Conservation (phyloP, 345 rosid species). For the Adansonia digitata region DNA sequence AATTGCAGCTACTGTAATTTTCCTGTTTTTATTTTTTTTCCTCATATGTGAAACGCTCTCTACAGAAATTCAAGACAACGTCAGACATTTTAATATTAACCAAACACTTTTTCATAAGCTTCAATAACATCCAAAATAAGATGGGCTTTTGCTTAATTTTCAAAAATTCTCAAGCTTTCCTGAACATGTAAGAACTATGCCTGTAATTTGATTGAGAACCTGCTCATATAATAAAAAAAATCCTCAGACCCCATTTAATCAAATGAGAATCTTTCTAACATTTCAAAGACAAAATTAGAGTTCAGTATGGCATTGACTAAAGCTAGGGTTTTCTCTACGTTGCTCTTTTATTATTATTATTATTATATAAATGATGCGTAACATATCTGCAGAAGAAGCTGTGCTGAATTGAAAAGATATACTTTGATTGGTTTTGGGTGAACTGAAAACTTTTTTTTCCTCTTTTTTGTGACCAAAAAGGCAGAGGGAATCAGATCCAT, state of each 20-base stretch:
- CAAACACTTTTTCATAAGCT: too few relatives aligned
- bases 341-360: background rate
- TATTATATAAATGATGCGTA: background rate
- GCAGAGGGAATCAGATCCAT: slow-evolving; percentile 31
- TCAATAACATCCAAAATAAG: slow-evolving; percentile 39
- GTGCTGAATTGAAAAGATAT: background rate
- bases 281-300: slow-evolving; percentile 46
- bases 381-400: background rate
- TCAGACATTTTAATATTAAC: too few relatives aligned
- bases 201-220: slow-evolving; percentile 56
- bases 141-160: slow-evolving; percentile 40
- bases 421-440: background rate
- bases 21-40: too few relatives aligned
- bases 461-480: slow-evolving; percentile 7
- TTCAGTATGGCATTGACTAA: slow-evolving; percentile 42
- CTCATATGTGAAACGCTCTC: too few relatives aligned
- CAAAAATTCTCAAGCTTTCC: slow-evolving; percentile 53
- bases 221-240: slow-evolving; percentile 76
- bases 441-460: too few relatives aligned
- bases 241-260: slow-evolving; percentile 58
- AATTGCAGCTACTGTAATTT: background rate
- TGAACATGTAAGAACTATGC: slow-evolving; percentile 56
- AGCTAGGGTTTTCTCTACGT: slow-evolving; percentile 44
- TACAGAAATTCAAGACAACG: too few relatives aligned
- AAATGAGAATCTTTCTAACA: slow-evolving; percentile 38